These are phyloP conservation scores for Hericium rajendrae DNA, from an alignment of 768 basidiomycete genomes.

Conservation along the genomic window DNA sequence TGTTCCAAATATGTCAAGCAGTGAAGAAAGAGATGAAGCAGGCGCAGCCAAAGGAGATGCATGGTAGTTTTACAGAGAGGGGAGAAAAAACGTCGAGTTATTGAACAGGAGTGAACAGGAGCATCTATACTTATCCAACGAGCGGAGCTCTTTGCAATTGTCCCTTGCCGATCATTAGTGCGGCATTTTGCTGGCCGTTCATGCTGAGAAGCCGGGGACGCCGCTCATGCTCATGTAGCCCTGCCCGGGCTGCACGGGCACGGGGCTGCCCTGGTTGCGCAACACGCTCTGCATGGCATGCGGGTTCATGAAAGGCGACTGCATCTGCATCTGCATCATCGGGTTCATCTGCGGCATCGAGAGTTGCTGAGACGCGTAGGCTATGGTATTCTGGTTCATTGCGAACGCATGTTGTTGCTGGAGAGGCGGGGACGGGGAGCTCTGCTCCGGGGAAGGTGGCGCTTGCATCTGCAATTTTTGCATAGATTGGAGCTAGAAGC, in stretches of 20 bases:
- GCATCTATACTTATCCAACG: neutral
- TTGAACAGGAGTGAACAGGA: neutral
- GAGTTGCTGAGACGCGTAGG: slow-evolving; percentile 36
- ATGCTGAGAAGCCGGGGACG: slow-evolving; percentile 11
- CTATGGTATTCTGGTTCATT: slow-evolving; percentile 41
- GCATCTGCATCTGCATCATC: slow-evolving; percentile 54
- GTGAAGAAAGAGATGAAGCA: slow-evolving; percentile 2
- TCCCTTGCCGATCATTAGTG: slow-evolving; percentile 10
- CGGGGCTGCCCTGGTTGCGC: slow-evolving; percentile 64
- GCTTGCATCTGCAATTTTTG: slow-evolving; percentile 50
- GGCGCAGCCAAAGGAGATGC: neutral
- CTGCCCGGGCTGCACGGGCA: slow-evolving; percentile 34
- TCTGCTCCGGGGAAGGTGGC: slow-evolving; percentile 22
- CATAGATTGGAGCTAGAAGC: slow-evolving; percentile 66
- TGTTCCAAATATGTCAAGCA: slow-evolving; percentile 7
- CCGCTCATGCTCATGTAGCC: slow-evolving; percentile 21
- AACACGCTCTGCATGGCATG: slow-evolving; percentile 84
- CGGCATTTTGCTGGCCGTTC: neutral
- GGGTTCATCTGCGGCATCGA: slow-evolving; percentile 50
- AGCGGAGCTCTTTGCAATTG: slow-evolving; percentile 1
- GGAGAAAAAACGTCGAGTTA: neutral
- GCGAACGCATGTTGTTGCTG: slow-evolving; percentile 40
- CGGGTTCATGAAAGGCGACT: slow-evolving; percentile 42
- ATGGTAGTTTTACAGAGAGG: neutral
- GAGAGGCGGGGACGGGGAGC: slow-evolving; percentile 25